Base-by-base conservation (phyloP, 2,329 filamentous ascomycete species). In the Hymenoscyphus infarciens region DNA sequence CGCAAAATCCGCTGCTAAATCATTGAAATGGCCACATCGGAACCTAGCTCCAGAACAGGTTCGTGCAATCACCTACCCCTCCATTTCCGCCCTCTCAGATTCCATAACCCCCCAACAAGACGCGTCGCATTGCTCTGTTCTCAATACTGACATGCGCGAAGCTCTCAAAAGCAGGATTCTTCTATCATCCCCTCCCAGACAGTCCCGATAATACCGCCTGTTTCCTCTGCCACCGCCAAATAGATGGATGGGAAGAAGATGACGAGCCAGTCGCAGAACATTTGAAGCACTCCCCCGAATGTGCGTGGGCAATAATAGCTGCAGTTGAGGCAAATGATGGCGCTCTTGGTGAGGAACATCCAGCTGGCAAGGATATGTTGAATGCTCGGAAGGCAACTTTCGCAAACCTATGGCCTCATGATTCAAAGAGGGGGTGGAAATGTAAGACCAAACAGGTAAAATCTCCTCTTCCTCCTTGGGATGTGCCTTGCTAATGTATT, bases 131-230 rank as follows among this genome's bases (percentile, higher is more conserved):
- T 22, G 11, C 19, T 22, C 10, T 49, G 2, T 25, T 57, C 15
- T 39, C 64, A 27, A 16, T 59, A 33, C 67, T 72, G 39, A 71
- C 59, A 61, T 13, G 56, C 38, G 52, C 56, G 54, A 73, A 97
- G 90, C 87, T 99, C 71, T 94, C 95, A 4, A 87, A 85, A 72
- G 94, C 95, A 62, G 95, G 95, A 42, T 97, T 99, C 78, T 95
- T 89, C 78, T 98, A 91, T 78, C 85, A 87, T 64, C 94, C 95
- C 1, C 86, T 84, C 15, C 81, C 85, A 59, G 83, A 85, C 56
- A 90, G 87, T 72, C 88, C 88, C 42, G 95, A 99, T 75, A 98
- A 98, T 75, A 91, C 91, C 56, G 84, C 86, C 69, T 99, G 95
- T 75, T 98, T 96, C 76, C 82, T 92, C 42, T 99, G 95, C 78